phyloP scores from a whole-genome alignment of 192 early-diverging fungal species.

The Paraglomus occultum region DNA sequence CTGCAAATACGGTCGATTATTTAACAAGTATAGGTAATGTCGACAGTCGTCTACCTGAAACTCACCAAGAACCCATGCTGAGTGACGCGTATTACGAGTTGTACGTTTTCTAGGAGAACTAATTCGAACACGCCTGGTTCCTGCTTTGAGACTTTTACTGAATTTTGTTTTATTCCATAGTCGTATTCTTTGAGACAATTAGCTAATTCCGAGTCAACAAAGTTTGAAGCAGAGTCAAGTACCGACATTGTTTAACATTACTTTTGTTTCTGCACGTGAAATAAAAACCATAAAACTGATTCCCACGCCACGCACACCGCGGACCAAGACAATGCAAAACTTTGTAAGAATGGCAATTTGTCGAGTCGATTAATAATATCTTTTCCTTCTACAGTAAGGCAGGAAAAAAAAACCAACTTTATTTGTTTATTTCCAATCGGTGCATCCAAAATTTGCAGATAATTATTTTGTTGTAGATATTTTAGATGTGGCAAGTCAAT shows the following conservation, averaged over 20 bases:
- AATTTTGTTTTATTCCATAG: slow-evolving; percentile 14
- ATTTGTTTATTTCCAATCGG: no score
- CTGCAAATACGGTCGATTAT: neutral
- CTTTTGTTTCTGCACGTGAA: no score
- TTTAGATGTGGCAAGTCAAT: no score
- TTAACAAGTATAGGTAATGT: neutral
- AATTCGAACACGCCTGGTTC: slow-evolving; percentile 7
- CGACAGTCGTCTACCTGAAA: neutral
- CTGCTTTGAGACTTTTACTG: slow-evolving; percentile 2
- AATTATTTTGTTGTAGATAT: no score
- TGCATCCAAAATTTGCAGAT: no score
- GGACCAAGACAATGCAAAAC: no score
- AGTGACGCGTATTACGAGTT: slow-evolving; percentile 9
- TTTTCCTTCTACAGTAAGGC: no score
- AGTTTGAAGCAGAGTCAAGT: neutral
- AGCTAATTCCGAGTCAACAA: slow-evolving; percentile 6
- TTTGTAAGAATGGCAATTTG: no score
- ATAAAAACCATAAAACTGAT: no score
- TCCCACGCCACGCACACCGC: no score
- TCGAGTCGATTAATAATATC: no score
- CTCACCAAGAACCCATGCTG: slow-evolving; percentile 10
- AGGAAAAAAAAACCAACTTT: no score
- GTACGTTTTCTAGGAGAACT: slow-evolving; percentile 9
- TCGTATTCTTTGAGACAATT: slow-evolving; percentile 23
- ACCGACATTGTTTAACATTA: slow-evolving; percentile 4